phyloP scores from a whole-genome alignment of 2,329 filamentous ascomycete species.

The Salinomyces thailandicus region DNA sequence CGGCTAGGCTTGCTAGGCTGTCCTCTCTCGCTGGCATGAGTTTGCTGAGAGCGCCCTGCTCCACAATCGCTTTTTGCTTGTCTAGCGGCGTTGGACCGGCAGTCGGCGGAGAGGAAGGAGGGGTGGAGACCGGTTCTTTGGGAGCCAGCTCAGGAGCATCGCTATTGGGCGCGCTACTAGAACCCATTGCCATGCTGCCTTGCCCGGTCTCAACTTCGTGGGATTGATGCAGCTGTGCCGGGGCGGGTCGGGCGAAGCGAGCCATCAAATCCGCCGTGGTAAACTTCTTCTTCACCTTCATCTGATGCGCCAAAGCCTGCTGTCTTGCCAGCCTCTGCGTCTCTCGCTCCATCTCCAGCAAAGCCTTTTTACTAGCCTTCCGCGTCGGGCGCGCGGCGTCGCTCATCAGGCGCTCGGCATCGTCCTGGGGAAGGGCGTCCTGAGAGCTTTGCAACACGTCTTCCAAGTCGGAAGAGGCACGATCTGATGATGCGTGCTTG shows the following conservation, averaged over 20 bases:
- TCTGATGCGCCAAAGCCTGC: slow-evolving; percentile 83
- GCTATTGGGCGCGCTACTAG: slow-evolving; percentile 22
- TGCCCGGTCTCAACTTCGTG: not conserved
- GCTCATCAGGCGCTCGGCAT: slow-evolving; percentile 23
- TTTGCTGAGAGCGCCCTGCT: slow-evolving; percentile 24
- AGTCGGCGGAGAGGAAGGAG: slow-evolving; percentile 36
- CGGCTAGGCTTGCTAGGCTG: slow-evolving; percentile 16
- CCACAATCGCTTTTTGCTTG: slow-evolving; percentile 22
- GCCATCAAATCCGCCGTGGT: slow-evolving; percentile 73
- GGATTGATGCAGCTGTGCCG: too few species aligned
- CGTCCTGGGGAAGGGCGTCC: slow-evolving; percentile 15
- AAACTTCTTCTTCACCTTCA: slow-evolving; percentile 79
- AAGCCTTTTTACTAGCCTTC: slow-evolving; percentile 86
- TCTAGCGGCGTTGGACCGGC: slow-evolving; percentile 25
- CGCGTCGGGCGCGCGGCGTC: slow-evolving; percentile 54
- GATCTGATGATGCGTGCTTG: slow-evolving; percentile 3
- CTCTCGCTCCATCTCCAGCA: slow-evolving; percentile 91
- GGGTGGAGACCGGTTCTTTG: slow-evolving; percentile 24
- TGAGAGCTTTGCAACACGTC: slow-evolving; percentile 14
- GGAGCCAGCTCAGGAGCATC: slow-evolving; percentile 14
- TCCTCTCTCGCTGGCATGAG: slow-evolving; percentile 22
- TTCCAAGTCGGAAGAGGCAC: slow-evolving; percentile 19
- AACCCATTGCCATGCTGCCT: slow-evolving; percentile 7
- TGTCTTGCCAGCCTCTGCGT: slow-evolving; percentile 83
- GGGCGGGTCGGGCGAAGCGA: slow-evolving; percentile 51